Evolutionary conservation across 2,329 filamentous ascomycete species (phyloP).

Genomic region (Pseudopyrenochaeta lycopersici): DNA sequence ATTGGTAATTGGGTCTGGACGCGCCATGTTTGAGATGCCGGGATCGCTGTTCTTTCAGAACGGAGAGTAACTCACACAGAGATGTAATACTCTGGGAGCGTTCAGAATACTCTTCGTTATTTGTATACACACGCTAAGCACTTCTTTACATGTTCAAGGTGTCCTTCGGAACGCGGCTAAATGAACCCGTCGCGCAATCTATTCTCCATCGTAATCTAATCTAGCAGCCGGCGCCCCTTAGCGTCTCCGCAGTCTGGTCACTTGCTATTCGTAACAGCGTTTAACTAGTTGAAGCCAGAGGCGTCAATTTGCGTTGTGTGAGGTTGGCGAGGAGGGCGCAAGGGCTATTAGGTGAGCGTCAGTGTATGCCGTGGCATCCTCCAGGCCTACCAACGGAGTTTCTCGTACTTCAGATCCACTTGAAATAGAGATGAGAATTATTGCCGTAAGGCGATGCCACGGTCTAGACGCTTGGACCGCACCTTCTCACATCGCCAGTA

Average conservation of each 20-base stretch:
- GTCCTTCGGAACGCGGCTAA: slow-evolving; percentile 34
- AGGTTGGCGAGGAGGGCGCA: too few relatives aligned
- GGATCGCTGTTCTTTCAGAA: background rate
- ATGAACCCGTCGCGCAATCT: slow-evolving; percentile 22
- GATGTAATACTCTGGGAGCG: too few relatives aligned
- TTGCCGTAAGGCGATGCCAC: background rate
- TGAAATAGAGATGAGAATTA: background rate
- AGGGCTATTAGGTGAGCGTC: too few relatives aligned
- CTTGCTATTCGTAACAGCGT: background rate
- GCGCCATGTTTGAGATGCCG: slow-evolving; percentile 9
- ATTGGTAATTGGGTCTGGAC: slow-evolving; percentile 12
- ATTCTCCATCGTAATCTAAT: slow-evolving; percentile 1
- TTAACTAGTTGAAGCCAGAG: background rate
- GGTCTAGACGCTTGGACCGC: slow-evolving; percentile 3
- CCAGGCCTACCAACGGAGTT: background rate
- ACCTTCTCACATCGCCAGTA: slow-evolving; percentile 2
- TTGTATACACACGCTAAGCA: background rate
- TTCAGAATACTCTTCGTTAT: background rate
- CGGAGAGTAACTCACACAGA: background rate
- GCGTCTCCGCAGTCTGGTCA: too few relatives aligned
- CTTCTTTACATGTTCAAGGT: slow-evolving; percentile 22
- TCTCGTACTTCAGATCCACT: background rate
- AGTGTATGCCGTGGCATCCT: too few relatives aligned
- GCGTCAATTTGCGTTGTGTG: too few relatives aligned
- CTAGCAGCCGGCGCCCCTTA: background rate